Conservation (phyloP, 75 land plant species). For the Selaginella tamariscina region DNA sequence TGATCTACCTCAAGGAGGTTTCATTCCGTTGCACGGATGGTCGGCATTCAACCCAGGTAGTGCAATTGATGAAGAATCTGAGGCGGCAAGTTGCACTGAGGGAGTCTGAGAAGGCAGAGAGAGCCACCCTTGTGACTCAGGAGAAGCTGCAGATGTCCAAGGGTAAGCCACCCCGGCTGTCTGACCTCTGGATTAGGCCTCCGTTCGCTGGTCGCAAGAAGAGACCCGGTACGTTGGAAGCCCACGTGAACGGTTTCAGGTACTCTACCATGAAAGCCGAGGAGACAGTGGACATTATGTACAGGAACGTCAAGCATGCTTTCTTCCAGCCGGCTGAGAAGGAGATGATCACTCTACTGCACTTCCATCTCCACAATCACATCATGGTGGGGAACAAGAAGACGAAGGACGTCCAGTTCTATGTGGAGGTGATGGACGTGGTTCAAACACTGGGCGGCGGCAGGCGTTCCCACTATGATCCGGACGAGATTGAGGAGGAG, state of each 20-base stretch:
- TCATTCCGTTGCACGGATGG: slow-evolving; percentile 82
- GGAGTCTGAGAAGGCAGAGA: slow-evolving; percentile 91
- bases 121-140: slow-evolving; percentile 87
- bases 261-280: slow-evolving; percentile 66
- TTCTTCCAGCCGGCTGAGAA: slow-evolving; percentile 94
- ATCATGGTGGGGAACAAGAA: slow-evolving; percentile 98
- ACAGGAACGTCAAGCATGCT: slow-evolving; percentile 82
- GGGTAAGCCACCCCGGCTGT: slow-evolving; percentile 53
- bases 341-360: slow-evolving; percentile 85
- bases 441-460: slow-evolving; percentile 85
- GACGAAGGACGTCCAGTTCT: slow-evolving; percentile 78
- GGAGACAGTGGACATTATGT: slow-evolving; percentile 75
- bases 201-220: slow-evolving; percentile 65
- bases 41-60: slow-evolving; percentile 72
- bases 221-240: slow-evolving; percentile 60
- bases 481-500: slow-evolving; percentile 92
- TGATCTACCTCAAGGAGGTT: slow-evolving; percentile 77
- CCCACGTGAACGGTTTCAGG: slow-evolving; percentile 70
- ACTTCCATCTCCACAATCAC: slow-evolving; percentile 80
- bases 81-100: slow-evolving; percentile 58
- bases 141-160: slow-evolving; percentile 68
- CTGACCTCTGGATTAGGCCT: slow-evolving; percentile 84
- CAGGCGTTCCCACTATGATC: slow-evolving; percentile 65
- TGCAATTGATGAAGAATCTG: slow-evolving; percentile 71
- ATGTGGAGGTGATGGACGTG: slow-evolving; percentile 63